A percentile compares a stretch with the other conserved stretches of the same genome.
Conservation (phyloP, 169 alveolate species). For the Plasmodium knowlesi region DNA sequence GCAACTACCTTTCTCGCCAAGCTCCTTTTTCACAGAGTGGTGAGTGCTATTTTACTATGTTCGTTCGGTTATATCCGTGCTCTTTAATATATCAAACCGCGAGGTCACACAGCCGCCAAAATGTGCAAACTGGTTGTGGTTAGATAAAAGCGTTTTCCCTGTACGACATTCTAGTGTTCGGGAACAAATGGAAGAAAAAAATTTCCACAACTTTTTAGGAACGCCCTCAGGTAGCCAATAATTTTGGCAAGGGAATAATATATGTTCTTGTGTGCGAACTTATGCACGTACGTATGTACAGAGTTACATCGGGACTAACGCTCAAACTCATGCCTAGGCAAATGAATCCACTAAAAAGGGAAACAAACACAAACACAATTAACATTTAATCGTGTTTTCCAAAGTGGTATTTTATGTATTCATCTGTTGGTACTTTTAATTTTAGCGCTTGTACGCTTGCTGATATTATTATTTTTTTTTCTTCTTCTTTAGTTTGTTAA, state of each 20-base stretch:
- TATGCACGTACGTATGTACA: not conserved
- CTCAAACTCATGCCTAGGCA: not conserved
- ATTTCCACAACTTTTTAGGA: not conserved
- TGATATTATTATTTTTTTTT: not conserved
- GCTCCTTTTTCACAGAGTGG: not conserved
- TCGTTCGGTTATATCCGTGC: not conserved
- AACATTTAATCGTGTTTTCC: not conserved
- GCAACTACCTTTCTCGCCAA: not conserved
- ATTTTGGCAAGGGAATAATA: not conserved
- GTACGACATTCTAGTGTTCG: slow-evolving; percentile 2
- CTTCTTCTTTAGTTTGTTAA: not conserved
- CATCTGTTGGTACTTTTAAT: not conserved
- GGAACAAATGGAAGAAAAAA: not conserved
- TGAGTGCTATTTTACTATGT: not conserved
- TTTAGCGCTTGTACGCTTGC: not conserved
- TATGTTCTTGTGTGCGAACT: not conserved
- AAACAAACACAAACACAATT: not conserved
- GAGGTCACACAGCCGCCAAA: not conserved
- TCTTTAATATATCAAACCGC: not conserved
- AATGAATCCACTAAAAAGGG: not conserved
- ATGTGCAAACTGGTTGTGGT: not conserved
- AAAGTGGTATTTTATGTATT: not conserved
- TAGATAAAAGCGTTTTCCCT: not conserved
- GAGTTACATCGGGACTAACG: not conserved
- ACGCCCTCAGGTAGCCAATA: not conserved